phyloP scores from a whole-genome alignment of 2,329 filamentous ascomycete genomes.

The Orbilia ellipsospora region DNA sequence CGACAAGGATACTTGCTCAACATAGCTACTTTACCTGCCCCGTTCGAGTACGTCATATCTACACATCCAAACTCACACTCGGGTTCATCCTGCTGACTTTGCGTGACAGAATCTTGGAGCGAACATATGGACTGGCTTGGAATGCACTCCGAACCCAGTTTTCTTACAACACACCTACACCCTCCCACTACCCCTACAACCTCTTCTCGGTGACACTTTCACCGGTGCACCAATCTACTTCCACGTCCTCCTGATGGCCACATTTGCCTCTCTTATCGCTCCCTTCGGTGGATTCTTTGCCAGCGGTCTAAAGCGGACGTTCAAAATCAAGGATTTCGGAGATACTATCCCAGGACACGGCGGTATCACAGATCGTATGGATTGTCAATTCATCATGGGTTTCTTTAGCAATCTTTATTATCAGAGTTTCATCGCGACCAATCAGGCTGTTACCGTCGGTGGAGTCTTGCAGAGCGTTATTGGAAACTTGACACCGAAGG shows the following conservation, averaged over 20 bases:
- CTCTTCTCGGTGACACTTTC: conserved; percentile 69
- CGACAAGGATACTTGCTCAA: conserved; percentile 85
- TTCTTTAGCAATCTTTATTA: conserved; percentile 99
- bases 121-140: conserved; percentile 88
- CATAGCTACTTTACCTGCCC: conserved; percentile 99
- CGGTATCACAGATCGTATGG: conserved; percentile 98
- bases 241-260: conserved; percentile 87
- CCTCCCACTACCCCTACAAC: conserved; percentile 77
- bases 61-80: neutral
- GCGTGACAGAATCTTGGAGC: conserved; percentile 79
- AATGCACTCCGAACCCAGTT: conserved; percentile 90
- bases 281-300: conserved; percentile 99
- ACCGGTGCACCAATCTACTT: conserved; percentile 79
- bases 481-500: conserved; percentile 83
- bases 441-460: conserved; percentile 81
- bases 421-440: conserved; percentile 91
- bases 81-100: conserved; percentile 1
- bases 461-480: conserved; percentile 91
- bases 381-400: conserved; percentile 99
- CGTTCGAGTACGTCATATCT: conserved; percentile 72
- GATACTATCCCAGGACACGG: conserved; percentile 97
- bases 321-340: conserved; percentile 99
- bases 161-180: conserved; percentile 82
- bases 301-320: conserved; percentile 95
- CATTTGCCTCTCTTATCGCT: conserved; percentile 94